These are phyloP conservation scores for Helichrysum umbraculigerum DNA, from an alignment of 129 eudicot genomes.

Conservation along the genomic window DNA sequence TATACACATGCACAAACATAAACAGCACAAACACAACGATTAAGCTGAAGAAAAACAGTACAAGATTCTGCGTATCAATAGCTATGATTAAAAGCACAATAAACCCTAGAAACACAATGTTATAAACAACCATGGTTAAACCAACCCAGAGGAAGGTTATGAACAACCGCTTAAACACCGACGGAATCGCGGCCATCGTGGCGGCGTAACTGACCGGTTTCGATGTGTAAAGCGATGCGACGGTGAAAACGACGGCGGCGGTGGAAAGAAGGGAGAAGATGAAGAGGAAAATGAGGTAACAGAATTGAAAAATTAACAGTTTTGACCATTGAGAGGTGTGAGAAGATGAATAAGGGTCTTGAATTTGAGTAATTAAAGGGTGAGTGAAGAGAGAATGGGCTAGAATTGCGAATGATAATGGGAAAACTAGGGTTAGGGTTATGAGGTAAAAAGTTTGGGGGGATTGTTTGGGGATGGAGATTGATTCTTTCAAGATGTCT, in stretches of 20 bases:
- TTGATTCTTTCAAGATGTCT: constrained; percentile 62
- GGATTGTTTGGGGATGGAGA: constrained; percentile 69
- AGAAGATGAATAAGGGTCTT: constrained; percentile 36
- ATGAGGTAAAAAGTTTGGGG: constrained; percentile 76
- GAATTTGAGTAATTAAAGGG: constrained; percentile 62
- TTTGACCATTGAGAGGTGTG: constrained; percentile 51
- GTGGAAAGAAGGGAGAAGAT: constrained; percentile 81
- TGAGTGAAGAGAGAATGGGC: constrained; percentile 89
- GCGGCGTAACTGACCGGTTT: constrained; percentile 63
- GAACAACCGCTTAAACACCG: constrained; percentile 68
- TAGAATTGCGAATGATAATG: constrained; percentile 77
- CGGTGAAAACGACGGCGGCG: constrained; percentile 89
- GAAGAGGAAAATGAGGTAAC: constrained; percentile 72
- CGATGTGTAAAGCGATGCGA: constrained; percentile 71
- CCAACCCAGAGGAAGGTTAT: constrained; percentile 76
- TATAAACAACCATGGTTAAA: constrained; percentile 55
- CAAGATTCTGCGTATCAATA: constrained; percentile 52
- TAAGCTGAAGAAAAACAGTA: constrained; percentile 51
- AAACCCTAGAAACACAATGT: constrained; percentile 54
- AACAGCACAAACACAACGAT: constrained; percentile 54
- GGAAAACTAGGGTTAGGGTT: constrained; percentile 77
- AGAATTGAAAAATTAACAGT: constrained; percentile 61
- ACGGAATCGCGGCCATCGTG: constrained; percentile 72
- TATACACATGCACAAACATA: constrained; percentile 75
- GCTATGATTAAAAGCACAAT: constrained; percentile 61